Conservation (phyloP, 495 filamentous ascomycete species). For the Aspergillus incahuasiensis region DNA sequence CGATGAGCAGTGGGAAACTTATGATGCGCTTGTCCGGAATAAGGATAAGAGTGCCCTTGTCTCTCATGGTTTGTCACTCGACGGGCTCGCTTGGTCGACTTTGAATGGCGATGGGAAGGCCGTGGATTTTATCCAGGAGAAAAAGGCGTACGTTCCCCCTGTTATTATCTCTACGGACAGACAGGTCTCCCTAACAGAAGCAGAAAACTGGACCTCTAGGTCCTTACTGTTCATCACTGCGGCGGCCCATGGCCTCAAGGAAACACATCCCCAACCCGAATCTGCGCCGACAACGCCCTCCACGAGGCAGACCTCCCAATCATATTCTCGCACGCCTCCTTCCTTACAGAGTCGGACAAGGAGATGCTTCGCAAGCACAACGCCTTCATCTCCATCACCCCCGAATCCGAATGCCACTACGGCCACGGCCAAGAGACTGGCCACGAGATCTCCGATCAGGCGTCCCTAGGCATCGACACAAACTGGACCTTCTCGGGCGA, state of each 20-base stretch:
- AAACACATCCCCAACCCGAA: neutral
- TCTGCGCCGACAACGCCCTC: neutral
- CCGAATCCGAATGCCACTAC: slow-evolving; percentile 8
- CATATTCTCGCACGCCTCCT: neutral
- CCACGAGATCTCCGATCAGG: slow-evolving; percentile 1
- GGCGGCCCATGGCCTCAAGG: slow-evolving; percentile 2
- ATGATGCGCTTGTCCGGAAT: neutral
- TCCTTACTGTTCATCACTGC: neutral
- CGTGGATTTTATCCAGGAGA: neutral
- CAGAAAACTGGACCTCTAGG: neutral
- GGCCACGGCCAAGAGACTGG: neutral
- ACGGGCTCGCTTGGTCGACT: neutral
- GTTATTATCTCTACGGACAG: neutral
- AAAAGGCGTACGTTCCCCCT: neutral
- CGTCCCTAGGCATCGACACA: neutral
- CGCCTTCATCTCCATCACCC: slow-evolving; percentile 5
- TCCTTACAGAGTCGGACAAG: neutral
- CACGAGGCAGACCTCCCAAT: neutral
- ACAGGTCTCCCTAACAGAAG: neutral
- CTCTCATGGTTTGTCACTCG: neutral
- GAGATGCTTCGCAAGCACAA: neutral
- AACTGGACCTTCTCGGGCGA: slow-evolving; percentile 7
- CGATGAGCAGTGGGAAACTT: neutral
- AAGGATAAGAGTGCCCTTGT: neutral
- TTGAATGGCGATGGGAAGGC: neutral